These are phyloP conservation scores for Candida pseudoglaebosa DNA, from an alignment of 805 yeast species.

Conservation along the genomic window DNA sequence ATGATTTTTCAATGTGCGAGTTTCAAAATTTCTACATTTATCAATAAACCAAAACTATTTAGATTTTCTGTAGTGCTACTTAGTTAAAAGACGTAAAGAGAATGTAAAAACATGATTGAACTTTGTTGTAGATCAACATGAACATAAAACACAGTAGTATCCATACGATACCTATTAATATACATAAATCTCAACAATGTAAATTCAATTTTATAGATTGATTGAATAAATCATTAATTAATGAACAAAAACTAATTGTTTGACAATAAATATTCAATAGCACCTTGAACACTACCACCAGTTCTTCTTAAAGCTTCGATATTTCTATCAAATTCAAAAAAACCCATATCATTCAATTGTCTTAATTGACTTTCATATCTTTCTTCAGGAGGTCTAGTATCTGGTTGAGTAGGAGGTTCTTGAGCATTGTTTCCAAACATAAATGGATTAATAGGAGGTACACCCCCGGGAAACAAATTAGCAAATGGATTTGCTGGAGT, in stretches of 20 bases:
- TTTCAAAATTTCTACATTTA: background rate
- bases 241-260: constrained; percentile 11
- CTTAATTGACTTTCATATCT: constrained; percentile 40
- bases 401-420: constrained; percentile 29
- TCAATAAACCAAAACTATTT: too few species aligned
- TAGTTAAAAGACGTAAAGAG: too few species aligned
- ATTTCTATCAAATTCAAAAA: constrained; percentile 87
- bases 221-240: too few species aligned
- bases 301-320: constrained; percentile 89
- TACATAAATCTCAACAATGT: too few species aligned
- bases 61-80: too few species aligned
- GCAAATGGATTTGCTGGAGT: constrained; percentile 37
- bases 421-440: constrained; percentile 24
- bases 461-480: constrained; percentile 32
- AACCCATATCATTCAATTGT: constrained; percentile 52
- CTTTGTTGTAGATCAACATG: too few species aligned
- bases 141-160: too few species aligned
- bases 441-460: constrained; percentile 50
- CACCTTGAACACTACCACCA: constrained; percentile 98
- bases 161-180: background rate
- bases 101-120: too few species aligned
- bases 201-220: too few species aligned
- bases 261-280: constrained; percentile 73
- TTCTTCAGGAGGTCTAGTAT: constrained; percentile 45
- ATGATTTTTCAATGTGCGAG: background rate